These are phyloP conservation scores for Botryotinia convoluta DNA, from an alignment of 2,329 filamentous ascomycete genomes.

Conservation along the genomic window DNA sequence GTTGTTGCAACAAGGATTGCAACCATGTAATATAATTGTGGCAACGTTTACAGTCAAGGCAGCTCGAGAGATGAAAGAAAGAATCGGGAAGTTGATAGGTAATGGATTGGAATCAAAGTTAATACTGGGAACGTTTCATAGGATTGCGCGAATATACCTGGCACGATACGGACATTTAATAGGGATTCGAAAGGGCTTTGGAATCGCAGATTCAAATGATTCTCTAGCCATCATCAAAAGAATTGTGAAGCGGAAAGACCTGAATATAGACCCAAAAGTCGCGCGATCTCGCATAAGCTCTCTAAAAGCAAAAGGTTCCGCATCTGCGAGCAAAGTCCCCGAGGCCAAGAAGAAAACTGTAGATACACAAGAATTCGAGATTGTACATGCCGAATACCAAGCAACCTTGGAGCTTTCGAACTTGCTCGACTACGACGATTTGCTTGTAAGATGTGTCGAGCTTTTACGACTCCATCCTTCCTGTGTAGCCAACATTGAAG, in stretches of 20 bases:
- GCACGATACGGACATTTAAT: slow-evolving; percentile 81
- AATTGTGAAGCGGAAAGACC: slow-evolving; percentile 72
- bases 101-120: slow-evolving; percentile 71
- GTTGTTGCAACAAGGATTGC: slow-evolving; percentile 70
- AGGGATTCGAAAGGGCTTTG: slow-evolving; percentile 78
- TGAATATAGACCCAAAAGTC: slow-evolving; percentile 65
- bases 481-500: slow-evolving; percentile 86
- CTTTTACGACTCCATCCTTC: slow-evolving; percentile 69
- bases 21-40: slow-evolving; percentile 85
- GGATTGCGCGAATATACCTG: slow-evolving; percentile 82
- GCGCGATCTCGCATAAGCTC: slow-evolving; percentile 77
- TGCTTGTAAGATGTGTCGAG: slow-evolving; percentile 79
- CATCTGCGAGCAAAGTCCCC: neutral
- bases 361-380: slow-evolving; percentile 63
- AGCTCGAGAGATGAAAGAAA: slow-evolving; percentile 86
- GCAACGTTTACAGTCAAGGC: slow-evolving; percentile 98
- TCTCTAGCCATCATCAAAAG: slow-evolving; percentile 75
- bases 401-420: slow-evolving; percentile 71
- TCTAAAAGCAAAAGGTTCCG: slow-evolving; percentile 55
- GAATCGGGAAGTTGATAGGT: slow-evolving; percentile 79
- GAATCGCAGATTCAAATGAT: slow-evolving; percentile 84
- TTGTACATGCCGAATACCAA: slow-evolving; percentile 77
- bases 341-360: slow-evolving; percentile 37
- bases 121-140: slow-evolving; percentile 91
- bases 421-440: slow-evolving; percentile 89